Evolutionary conservation across 148 eudicot genomes (phyloP).

Genomic region (Fallopia convolvulus): DNA sequence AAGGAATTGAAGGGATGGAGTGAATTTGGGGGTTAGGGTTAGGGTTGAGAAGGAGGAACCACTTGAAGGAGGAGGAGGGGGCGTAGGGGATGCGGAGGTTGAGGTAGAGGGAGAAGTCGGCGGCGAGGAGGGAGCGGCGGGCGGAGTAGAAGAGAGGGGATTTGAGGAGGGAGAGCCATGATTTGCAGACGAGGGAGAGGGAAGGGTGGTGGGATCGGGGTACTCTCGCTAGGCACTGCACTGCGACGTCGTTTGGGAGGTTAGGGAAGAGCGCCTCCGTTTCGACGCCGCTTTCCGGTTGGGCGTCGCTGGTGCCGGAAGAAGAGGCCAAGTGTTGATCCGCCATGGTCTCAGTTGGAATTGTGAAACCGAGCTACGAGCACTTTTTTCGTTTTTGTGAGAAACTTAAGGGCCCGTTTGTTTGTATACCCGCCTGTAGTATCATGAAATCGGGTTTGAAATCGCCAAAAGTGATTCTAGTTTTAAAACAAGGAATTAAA

Average conservation of each 20-base stretch:
- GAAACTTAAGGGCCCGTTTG: too few relatives aligned
- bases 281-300: not conserved
- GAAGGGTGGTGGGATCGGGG: conserved; percentile 47
- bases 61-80: conserved; percentile 43
- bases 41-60: conserved; percentile 43
- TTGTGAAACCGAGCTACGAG: not conserved
- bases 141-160: conserved; percentile 51
- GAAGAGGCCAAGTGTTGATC: conserved; percentile 20
- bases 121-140: conserved; percentile 44
- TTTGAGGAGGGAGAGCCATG: conserved; percentile 47
- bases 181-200: conserved; percentile 57
- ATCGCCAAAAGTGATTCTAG: too few relatives aligned
- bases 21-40: conserved; percentile 13
- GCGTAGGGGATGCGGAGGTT: conserved; percentile 41
- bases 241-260: conserved; percentile 75
- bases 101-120: conserved; percentile 49
- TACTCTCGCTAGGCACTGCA: conserved; percentile 65
- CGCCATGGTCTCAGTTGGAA: conserved; percentile 17
- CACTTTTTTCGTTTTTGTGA: too few relatives aligned
- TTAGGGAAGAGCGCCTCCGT: conserved; percentile 37
- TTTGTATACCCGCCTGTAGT: too few relatives aligned
- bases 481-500: too few relatives aligned
- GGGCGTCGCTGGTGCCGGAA: conserved; percentile 3
- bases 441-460: too few relatives aligned
- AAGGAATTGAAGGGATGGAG: conserved; percentile 39